Percentiles rank a stretch among this genome's conserved stretches.
Evolutionary conservation across 1,139 yeast species (phyloP).

Genomic region (Taphrina sp.): DNA sequence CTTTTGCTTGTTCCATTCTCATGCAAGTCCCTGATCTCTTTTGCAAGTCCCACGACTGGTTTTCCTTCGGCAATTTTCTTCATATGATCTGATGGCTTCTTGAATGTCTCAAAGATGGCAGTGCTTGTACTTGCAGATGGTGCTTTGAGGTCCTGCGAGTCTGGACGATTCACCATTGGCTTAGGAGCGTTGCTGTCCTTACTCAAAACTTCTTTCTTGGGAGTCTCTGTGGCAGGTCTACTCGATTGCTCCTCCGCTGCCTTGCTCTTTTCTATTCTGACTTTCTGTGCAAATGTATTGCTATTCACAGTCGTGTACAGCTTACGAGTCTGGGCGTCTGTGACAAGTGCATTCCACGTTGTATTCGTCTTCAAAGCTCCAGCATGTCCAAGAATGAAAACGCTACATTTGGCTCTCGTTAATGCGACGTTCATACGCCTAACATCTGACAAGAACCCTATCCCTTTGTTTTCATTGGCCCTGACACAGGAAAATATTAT

Average conservation of each 20-base stretch:
- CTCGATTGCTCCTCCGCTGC: background rate
- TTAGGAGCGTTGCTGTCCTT: background rate
- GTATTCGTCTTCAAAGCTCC: constrained; percentile 56
- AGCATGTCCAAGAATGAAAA: constrained; percentile 87
- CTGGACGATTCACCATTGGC: background rate
- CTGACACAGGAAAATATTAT: constrained; percentile 93
- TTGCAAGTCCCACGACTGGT: background rate
- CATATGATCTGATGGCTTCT: background rate
- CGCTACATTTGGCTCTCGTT: constrained; percentile 86
- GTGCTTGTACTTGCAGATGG: background rate
- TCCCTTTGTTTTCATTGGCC: constrained; percentile 56
- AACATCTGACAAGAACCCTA: constrained; percentile 84
- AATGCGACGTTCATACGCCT: constrained; percentile 95
- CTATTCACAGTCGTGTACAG: constrained; percentile 33
- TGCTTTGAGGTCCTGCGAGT: background rate
- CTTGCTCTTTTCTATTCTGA: background rate
- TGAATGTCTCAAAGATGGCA: constrained; percentile 11
- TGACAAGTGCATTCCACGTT: constrained; percentile 61
- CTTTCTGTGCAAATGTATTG: background rate
- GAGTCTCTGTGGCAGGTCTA: background rate
- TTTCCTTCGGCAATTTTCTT: background rate
- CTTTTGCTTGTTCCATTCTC: background rate
- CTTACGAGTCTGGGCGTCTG: constrained; percentile 51
- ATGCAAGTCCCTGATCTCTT: background rate
- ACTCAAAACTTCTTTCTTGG: background rate